A percentile compares a stretch with the other conserved stretches of the same genome.
Conservation (phyloP, 2,329 filamentous ascomycete species). For the Coniochaeta sp. region DNA sequence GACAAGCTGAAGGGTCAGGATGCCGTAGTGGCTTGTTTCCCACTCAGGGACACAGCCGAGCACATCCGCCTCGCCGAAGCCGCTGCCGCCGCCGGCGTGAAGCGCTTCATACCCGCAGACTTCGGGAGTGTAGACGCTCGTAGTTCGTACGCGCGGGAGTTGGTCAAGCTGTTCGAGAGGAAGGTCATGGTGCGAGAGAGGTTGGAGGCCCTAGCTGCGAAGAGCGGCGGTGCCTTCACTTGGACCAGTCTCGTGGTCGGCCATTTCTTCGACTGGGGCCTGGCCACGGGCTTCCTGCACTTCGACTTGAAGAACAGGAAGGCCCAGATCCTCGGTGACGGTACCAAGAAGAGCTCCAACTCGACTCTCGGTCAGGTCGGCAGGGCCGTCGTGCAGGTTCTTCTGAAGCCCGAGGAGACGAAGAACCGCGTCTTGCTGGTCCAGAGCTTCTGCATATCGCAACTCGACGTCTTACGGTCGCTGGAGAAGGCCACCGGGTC, state of each 20-base stretch:
- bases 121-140: conserved; percentile 31
- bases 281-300: conserved; percentile 26
- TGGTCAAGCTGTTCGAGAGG: conserved; percentile 26
- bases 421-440: conserved; percentile 27
- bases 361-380: conserved; percentile 25
- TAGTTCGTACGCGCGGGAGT: conserved; percentile 21
- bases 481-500: conserved; percentile 23
- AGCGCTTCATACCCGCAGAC: conserved; percentile 30
- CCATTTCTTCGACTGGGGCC: conserved; percentile 34
- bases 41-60: conserved; percentile 16
- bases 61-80: conserved; percentile 28
- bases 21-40: conserved; percentile 27
- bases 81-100: conserved; percentile 25
- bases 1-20: conserved; percentile 24
- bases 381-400: conserved; percentile 23
- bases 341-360: conserved; percentile 21
- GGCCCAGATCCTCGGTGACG: conserved; percentile 26
- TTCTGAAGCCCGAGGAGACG: conserved; percentile 19
- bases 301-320: conserved; percentile 19
- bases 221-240: conserved; percentile 16
- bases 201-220: conserved; percentile 18
- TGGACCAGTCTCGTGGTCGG: conserved; percentile 31
- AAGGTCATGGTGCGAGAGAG: conserved; percentile 24
- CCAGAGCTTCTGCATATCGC: conserved; percentile 31
- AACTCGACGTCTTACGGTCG: conserved; percentile 23